Percentiles rank a stretch among this genome's conserved stretches.
Conservation (phyloP, 202 grass and related monocot species). For the Panicum virgatum region DNA sequence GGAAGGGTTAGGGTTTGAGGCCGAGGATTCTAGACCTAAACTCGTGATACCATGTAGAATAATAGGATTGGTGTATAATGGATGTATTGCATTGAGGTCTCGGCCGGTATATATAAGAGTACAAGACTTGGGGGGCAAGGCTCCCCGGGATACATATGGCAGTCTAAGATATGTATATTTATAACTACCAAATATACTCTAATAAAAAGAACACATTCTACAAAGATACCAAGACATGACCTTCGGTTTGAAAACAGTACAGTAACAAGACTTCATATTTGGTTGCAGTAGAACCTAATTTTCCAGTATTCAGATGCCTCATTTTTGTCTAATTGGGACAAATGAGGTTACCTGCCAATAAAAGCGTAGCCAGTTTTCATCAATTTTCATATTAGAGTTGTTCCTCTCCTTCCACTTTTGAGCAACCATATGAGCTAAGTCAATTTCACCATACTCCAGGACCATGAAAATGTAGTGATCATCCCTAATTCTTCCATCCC, state of each 20-base stretch:
- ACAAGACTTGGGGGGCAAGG: no score
- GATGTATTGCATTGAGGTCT: no score
- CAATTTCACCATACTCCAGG: constrained; percentile 96
- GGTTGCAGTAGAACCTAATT: constrained; percentile 16
- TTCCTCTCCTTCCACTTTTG: constrained; percentile 77
- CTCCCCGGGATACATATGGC: no score
- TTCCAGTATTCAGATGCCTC: constrained; percentile 25
- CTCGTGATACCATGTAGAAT: no score
- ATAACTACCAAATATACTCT: no score
- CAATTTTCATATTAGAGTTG: constrained; percentile 54
- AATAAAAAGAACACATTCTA: neutral
- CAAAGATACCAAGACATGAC: neutral
- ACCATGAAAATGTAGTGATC: constrained; percentile 97
- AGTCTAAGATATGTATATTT: no score
- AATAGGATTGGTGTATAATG: no score
- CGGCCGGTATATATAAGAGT: no score
- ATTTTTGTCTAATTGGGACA: constrained; percentile 3
- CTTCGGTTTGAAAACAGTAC: neutral
- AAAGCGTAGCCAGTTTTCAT: constrained; percentile 98
- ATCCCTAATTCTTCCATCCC: constrained; percentile 81
- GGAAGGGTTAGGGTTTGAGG: no score
- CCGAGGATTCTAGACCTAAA: no score
- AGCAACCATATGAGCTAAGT: constrained; percentile 90
- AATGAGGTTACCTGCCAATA: constrained; percentile 84
- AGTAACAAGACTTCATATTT: constrained; percentile 25